These are phyloP conservation scores for Fomitiporia mediterranea DNA, from an alignment of 1,284 basidiomycete species.

Conservation along the genomic window DNA sequence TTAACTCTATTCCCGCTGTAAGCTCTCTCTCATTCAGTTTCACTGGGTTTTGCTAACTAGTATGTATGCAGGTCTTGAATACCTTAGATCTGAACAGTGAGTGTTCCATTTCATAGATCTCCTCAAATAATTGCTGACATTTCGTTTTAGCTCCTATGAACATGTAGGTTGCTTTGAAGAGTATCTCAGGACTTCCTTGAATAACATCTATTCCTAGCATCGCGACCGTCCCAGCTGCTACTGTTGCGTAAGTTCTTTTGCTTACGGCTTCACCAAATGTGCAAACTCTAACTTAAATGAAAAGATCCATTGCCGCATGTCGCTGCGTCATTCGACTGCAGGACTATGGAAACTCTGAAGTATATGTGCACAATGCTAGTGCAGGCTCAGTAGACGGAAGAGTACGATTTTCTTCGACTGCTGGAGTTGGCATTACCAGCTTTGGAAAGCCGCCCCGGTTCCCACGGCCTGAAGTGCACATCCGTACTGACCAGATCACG, in stretches of 20 bases:
- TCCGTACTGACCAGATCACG: conserved; percentile 57
- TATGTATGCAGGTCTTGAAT: conserved; percentile 40
- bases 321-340: conserved; percentile 60
- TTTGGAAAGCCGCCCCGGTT: conserved; percentile 20
- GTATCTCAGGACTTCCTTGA: neutral
- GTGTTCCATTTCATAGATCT: conserved; percentile 24
- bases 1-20: conserved; percentile 65
- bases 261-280: neutral
- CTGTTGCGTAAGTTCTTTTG: conserved; percentile 46
- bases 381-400: conserved; percentile 24
- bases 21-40: conserved; percentile 23
- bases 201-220: conserved; percentile 24
- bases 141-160: conserved; percentile 52
- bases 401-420: conserved; percentile 8
- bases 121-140: conserved; percentile 9
- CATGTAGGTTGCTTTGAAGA: conserved; percentile 39
- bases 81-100: conserved; percentile 56
- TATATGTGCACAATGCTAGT: conserved; percentile 45
- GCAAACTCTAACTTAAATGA: neutral
- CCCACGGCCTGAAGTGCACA: conserved; percentile 47
- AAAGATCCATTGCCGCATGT: conserved; percentile 58
- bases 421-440: conserved; percentile 13
- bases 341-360: conserved; percentile 43
- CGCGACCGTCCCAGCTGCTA: conserved; percentile 48
- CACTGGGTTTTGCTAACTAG: neutral